Percentiles rank a stretch among this genome's conserved stretches.
Conservation (phyloP, 805 yeast genomes). For the Pichia gijzeniarum region DNA sequence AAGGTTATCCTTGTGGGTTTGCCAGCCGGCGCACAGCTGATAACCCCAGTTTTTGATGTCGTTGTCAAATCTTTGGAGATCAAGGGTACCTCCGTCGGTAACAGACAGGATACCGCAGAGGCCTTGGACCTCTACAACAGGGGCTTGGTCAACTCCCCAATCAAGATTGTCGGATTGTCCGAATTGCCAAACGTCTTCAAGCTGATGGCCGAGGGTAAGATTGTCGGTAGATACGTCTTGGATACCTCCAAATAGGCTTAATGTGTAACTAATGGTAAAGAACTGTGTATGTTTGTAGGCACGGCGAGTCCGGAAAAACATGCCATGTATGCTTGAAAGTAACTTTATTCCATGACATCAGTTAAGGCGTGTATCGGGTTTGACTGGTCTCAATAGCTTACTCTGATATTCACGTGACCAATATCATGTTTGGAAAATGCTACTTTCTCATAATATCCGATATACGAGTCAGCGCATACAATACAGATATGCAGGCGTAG, state of each 20-base stretch:
- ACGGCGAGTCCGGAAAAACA: too few species aligned
- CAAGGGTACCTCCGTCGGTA: constrained; percentile 82
- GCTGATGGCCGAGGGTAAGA: constrained; percentile 77
- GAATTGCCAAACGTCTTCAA: constrained; percentile 62
- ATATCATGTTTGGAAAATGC: too few species aligned
- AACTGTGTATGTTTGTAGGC: not conserved
- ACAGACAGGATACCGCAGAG: constrained; percentile 80
- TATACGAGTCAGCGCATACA: too few species aligned
- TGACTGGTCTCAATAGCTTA: too few species aligned
- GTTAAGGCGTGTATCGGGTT: too few species aligned
- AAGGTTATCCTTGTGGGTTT: constrained; percentile 60
- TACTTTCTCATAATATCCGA: too few species aligned
- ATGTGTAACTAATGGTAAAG: too few species aligned
- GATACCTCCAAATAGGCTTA: constrained; percentile 58
- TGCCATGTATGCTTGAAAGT: too few species aligned
- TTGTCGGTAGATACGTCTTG: constrained; percentile 83
- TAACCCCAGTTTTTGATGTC: constrained; percentile 62
- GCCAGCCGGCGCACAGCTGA: constrained; percentile 72
- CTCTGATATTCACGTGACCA: too few species aligned
- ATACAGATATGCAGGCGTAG: too few species aligned
- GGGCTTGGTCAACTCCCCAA: constrained; percentile 58
- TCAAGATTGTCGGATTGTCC: constrained; percentile 70
- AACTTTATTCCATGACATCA: too few species aligned
- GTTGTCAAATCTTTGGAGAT: constrained; percentile 69
- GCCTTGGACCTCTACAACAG: constrained; percentile 65